phyloP scores from a whole-genome alignment of 202 grass and related monocot species.

The Panicum hallii region DNA sequence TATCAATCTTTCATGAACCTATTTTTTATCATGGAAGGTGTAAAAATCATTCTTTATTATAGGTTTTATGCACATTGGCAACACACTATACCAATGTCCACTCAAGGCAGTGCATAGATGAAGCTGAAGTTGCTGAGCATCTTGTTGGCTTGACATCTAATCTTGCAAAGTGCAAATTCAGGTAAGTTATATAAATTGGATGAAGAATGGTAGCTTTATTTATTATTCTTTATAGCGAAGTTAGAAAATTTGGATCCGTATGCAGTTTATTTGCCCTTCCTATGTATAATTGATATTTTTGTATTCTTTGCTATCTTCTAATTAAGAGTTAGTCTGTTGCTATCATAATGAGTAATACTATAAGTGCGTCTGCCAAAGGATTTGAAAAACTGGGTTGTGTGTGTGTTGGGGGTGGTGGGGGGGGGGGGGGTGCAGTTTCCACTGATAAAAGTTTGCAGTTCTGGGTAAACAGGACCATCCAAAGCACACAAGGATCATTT shows the following conservation, averaged over 20 bases:
- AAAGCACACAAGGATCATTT: background rate
- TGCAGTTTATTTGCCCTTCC: background rate
- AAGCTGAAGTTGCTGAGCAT: conserved; percentile 82
- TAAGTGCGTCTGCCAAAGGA: background rate
- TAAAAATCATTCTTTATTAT: conserved; percentile 21
- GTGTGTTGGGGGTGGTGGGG: too few relatives aligned
- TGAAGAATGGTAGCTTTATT: background rate
- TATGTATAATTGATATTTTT: background rate
- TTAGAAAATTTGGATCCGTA: background rate
- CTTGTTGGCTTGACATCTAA: conserved; percentile 84
- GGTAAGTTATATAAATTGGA: conserved; percentile 49
- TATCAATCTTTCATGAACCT: conserved; percentile 4
- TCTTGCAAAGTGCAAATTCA: conserved; percentile 86
- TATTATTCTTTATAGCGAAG: background rate
- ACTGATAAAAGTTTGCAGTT: too few relatives aligned
- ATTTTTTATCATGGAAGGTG: conserved; percentile 5
- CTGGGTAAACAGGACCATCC: too few relatives aligned
- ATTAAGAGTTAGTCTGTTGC: background rate
- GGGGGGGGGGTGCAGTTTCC: too few relatives aligned
- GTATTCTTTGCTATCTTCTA: background rate
- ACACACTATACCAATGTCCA: conserved; percentile 82
- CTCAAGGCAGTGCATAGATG: conserved; percentile 86
- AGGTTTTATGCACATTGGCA: conserved; percentile 78
- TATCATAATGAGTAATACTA: background rate
- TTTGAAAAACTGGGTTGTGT: background rate